Evolutionary conservation across 805 yeast genomes (phyloP).

Genomic region (Candida khao-thaluensis): DNA sequence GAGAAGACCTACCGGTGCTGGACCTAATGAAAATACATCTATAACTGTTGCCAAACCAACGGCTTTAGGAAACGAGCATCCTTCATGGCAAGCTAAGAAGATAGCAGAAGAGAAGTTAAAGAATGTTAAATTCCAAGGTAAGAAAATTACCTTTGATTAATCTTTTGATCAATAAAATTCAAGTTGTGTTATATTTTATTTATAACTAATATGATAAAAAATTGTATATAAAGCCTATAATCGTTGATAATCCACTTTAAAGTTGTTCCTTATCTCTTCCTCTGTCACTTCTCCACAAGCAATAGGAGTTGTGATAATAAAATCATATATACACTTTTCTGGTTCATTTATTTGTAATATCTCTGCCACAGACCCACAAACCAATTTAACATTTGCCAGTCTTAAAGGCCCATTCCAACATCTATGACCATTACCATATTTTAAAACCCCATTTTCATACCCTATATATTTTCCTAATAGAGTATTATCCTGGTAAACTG

Average conservation of each 20-base stretch:
- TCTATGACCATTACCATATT: slow-evolving; percentile 62
- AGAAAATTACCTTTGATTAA: slow-evolving; percentile 73
- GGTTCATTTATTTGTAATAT: slow-evolving; percentile 78
- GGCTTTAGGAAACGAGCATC: slow-evolving; percentile 54
- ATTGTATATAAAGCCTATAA: slow-evolving; percentile 13
- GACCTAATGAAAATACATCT: no score
- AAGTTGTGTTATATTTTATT: no score
- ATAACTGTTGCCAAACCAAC: no score
- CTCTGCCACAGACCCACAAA: slow-evolving; percentile 62
- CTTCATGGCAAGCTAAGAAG: slow-evolving; percentile 97
- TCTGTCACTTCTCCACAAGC: slow-evolving; percentile 40
- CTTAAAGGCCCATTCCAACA: slow-evolving; percentile 97
- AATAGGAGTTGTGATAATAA: slow-evolving; percentile 48
- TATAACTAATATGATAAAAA: no score
- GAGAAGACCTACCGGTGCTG: slow-evolving; percentile 20
- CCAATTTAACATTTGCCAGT: slow-evolving; percentile 59
- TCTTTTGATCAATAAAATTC: no score
- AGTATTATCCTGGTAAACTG: slow-evolving; percentile 54
- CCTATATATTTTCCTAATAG: slow-evolving; percentile 48
- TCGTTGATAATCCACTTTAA: slow-evolving; percentile 25
- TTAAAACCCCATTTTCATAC: slow-evolving; percentile 26
- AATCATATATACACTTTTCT: slow-evolving; percentile 77
- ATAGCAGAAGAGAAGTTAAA: slow-evolving; percentile 64
- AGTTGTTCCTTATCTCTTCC: slow-evolving; percentile 24
- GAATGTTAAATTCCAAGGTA: slow-evolving; percentile 74